Evolutionary conservation across 1,284 basidiomycete species (phyloP), one percentile per base, ranked within the genome.

Genomic region (Cutaneotrichosporon arboriforme): DNA sequence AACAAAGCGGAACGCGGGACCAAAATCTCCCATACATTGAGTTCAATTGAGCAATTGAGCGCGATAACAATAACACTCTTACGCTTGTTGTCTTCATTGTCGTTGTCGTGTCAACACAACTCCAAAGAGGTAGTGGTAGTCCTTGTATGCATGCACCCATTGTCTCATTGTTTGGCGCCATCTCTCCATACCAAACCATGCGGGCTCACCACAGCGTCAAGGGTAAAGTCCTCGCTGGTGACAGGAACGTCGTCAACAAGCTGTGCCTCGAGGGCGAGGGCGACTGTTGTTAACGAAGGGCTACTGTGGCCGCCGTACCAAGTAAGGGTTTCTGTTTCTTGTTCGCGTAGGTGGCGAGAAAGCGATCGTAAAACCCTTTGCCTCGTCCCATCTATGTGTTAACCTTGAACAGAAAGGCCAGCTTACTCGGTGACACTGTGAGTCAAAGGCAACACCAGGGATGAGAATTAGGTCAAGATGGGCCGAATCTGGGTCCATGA

Each of bases 361-460:
- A 75, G 3, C 65, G 61, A 49, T 76, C 74, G 52, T 75, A 76
- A 50, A 62, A 75, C 3, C 69, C 74, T 51, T 76, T 76, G 4
- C 74, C 74, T 18, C 73, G 59, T n/a, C 74, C 74, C 2, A 76
- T 63, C 74, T 76, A 47, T 7, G 17, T n/a, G 44, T 50, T 33
- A 55, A 52, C 18, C 35, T 4, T 13, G 10, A n/a, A 14, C 31
- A 10, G 38, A 54, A 18, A 39, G 4, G 8, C 14, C 7, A 12
- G 55, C 72, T 52, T 51, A 74, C 74, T 9, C 74, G 60, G 42
- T 72, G 70, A 46, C 67, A 71, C 4, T 67, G 43, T 5, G 52
- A 49, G 51, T 76, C 74, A 40, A 76, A 76, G 1, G 69, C 68
- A 1, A 75, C 72, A 4, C 74, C 74, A 4, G 74, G 74, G 13